Evolutionary conservation across 768 basidiomycete genomes (phyloP), one percentile per base, ranked within the genome.

Genomic region (Mycena latifolia): DNA sequence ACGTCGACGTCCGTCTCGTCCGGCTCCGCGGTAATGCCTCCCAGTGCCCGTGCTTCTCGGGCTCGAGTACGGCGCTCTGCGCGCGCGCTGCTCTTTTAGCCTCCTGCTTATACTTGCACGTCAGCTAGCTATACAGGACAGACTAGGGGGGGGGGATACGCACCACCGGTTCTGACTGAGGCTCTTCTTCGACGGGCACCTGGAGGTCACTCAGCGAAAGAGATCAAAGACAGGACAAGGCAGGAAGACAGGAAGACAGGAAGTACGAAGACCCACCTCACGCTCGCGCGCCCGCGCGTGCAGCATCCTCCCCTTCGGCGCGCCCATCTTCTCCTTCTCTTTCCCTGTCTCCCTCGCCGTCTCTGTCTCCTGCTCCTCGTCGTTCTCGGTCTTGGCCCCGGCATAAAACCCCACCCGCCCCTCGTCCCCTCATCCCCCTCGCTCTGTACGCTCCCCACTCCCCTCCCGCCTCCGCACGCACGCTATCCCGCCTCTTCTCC

Each of bases 271-370:
- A 5, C 29, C 33, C 10, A 55, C 61, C 54, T 55, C 35, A 3
- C 27, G 35, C 46, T 48, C 35, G 7, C 27, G 35, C 15, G 47
- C 25, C 18, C 33, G 20, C 17, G 51, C 60, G 22, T 51, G 28
- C 12, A 61, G 50, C 50, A 61, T 61, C 27, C 51, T 47, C 57
- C 27, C 18, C 45, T 15, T 27, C 27, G 39, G 55, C 33, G 33
- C 6, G 11, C 4, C n/a, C 31, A 54, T 35, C 66, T 76, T 78
- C 75, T 65, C 77, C 74, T 64, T 76, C 74, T 3, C 27, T 7
- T 10, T 62, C 74, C 2, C 77, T 68, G 24, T 70, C 77, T 55
- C 78, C 74, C 48, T 75, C 72, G 17, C 64, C 56, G 1, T 31
- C 11, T 33, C 50, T 11, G 27, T n/a, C n/a, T n/a, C n/a, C n/a